Evolutionary conservation across 2,329 filamentous ascomycete species (phyloP).

Genomic region (Cladosporium sp.): DNA sequence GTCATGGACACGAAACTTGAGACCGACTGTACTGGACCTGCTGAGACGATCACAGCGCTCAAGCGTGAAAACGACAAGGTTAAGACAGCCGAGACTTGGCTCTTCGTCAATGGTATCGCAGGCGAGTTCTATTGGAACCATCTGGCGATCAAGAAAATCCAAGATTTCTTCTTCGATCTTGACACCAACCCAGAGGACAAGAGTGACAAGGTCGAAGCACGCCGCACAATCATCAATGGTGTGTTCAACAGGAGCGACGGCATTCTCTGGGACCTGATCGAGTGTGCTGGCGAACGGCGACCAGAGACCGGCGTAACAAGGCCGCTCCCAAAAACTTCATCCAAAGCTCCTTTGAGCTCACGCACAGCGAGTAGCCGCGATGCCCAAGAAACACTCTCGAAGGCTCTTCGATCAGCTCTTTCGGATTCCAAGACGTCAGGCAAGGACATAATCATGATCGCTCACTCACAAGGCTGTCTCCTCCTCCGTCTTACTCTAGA

Average conservation of each 20-base stretch:
- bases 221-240: conserved; percentile 9
- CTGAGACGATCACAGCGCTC: not conserved
- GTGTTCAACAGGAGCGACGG: conserved; percentile 20
- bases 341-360: not conserved
- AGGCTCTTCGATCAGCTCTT: conserved; percentile 7
- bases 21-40: not conserved
- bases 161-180: conserved; percentile 18
- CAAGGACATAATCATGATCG: conserved; percentile 16
- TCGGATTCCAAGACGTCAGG: conserved; percentile 6
- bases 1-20: conserved; percentile 13
- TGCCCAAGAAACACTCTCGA: not conserved
- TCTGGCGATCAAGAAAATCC: not conserved
- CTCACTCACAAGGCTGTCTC: conserved; percentile 20
- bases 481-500: conserved; percentile 11
- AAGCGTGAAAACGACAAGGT: conserved; percentile 6
- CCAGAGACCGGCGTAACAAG: not conserved
- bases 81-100: conserved; percentile 4
- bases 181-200: not conserved
- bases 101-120: conserved; percentile 18
- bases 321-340: not conserved
- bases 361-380: conserved; percentile 15
- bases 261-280: conserved; percentile 18
- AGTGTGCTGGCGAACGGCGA: conserved; percentile 17
- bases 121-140: conserved; percentile 20
- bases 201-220: not conserved